A percentile compares a stretch with the other conserved stretches of the same genome.
Conservation (phyloP, 2,329 filamentous ascomycete genomes). For the Shiraia bambusicola region DNA sequence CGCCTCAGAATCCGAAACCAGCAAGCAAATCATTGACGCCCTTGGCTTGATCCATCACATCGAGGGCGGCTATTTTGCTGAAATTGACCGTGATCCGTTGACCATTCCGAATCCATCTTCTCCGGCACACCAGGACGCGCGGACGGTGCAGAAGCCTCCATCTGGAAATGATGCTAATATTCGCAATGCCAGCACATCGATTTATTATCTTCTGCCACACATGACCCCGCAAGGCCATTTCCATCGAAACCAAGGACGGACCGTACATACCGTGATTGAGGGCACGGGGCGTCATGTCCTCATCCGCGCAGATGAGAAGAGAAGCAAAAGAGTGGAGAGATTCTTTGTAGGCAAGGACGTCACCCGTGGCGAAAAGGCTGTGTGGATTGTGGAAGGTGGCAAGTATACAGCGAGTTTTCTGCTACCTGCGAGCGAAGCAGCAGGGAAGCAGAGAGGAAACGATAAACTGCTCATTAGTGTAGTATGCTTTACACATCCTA, state of each 20-base stretch:
- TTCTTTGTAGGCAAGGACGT: slow-evolving; percentile 65
- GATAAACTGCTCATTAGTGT: slow-evolving; percentile 65
- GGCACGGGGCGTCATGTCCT: slow-evolving; percentile 66
- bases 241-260: slow-evolving; percentile 63
- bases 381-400: slow-evolving; percentile 70
- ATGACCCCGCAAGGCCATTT: slow-evolving; percentile 59
- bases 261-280: slow-evolving; percentile 65
- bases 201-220: slow-evolving; percentile 66
- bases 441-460: slow-evolving; percentile 28
- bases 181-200: slow-evolving; percentile 61
- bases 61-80: slow-evolving; percentile 55
- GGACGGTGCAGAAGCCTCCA: slow-evolving; percentile 40
- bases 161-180: slow-evolving; percentile 43
- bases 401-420: slow-evolving; percentile 67
- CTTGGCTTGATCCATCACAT: slow-evolving; percentile 48
- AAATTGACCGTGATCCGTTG: slow-evolving; percentile 50
- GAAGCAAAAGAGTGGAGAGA: slow-evolving; percentile 60
- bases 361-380: slow-evolving; percentile 59
- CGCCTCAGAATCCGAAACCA: slow-evolving; percentile 13
- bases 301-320: slow-evolving; percentile 58
- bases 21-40: slow-evolving; percentile 21
- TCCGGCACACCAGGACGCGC: slow-evolving; percentile 6
- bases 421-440: slow-evolving; percentile 47
- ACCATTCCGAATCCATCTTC: slow-evolving; percentile 58
- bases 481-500: slow-evolving; percentile 28